These are phyloP conservation scores for Aspergillus fischeri DNA, from an alignment of 2,329 filamentous ascomycete genomes.

Conservation along the genomic window DNA sequence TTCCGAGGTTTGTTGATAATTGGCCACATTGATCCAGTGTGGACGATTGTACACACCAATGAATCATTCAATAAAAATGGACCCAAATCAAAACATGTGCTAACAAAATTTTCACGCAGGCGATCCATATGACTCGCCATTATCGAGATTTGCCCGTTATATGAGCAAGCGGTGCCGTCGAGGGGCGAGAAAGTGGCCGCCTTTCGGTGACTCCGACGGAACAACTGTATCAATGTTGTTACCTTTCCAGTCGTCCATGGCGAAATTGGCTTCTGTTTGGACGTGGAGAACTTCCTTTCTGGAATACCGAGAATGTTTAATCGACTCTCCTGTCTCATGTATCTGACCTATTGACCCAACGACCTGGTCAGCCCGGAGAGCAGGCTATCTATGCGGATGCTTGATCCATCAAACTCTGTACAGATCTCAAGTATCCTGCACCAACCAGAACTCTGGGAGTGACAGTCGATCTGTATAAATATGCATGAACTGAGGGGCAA, in stretches of 20 bases:
- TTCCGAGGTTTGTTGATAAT: background rate
- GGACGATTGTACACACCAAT: background rate
- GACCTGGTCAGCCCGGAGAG: slow-evolving; percentile 15
- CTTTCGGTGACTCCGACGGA: background rate
- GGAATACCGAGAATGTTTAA: background rate
- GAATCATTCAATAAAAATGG: background rate
- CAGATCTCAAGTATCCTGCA: slow-evolving; percentile 13
- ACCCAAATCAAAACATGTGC: background rate
- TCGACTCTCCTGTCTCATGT: slow-evolving; percentile 2
- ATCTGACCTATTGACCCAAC: slow-evolving; percentile 9
- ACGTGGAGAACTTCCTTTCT: background rate
- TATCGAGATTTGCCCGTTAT: background rate
- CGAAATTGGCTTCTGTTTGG: background rate
- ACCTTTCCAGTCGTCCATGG: background rate
- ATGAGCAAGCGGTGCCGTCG: background rate
- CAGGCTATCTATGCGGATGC: slow-evolving; percentile 9
- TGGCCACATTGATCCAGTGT: background rate
- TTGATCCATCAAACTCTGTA: slow-evolving; percentile 7
- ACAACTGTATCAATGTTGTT: background rate
- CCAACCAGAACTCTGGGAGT: background rate
- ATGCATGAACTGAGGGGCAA: background rate
- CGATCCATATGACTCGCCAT: background rate
- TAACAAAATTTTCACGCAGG: background rate
- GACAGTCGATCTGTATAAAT: background rate
- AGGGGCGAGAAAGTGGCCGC: background rate